A percentile compares a stretch with the other conserved stretches of the same genome.
phyloP scores from a whole-genome alignment of 2,329 filamentous ascomycete genomes.

The Fusarium sp. region DNA sequence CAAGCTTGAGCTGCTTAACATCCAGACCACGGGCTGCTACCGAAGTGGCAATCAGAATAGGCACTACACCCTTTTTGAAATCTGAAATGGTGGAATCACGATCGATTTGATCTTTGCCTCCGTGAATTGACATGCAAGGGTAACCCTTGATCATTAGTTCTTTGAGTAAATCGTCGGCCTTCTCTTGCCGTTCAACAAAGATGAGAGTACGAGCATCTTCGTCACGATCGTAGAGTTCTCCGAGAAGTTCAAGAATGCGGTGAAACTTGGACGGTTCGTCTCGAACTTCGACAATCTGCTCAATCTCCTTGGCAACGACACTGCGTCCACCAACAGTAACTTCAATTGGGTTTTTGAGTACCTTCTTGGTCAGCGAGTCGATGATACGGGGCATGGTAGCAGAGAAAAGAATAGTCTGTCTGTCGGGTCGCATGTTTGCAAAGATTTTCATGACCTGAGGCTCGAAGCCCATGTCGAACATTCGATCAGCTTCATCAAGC shows the following conservation, averaged over 20 bases:
- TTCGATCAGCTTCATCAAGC: constrained; percentile 95
- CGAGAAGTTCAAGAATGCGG: constrained; percentile 86
- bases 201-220: constrained; percentile 92
- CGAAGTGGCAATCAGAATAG: constrained; percentile 93
- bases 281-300: constrained; percentile 90
- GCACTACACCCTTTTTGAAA: constrained; percentile 91
- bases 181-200: constrained; percentile 93
- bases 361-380: constrained; percentile 90
- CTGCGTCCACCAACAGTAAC: constrained; percentile 91
- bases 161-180: constrained; percentile 82
- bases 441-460: constrained; percentile 98
- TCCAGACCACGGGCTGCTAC: constrained; percentile 95
- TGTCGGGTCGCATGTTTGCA: constrained; percentile 89
- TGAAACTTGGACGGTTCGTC: constrained; percentile 87
- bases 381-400: constrained; percentile 96
- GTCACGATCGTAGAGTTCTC: constrained; percentile 86
- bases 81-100: constrained; percentile 92
- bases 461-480: constrained; percentile 99
- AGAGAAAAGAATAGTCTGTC: constrained; percentile 95
- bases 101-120: constrained; percentile 93
- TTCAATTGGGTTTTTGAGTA: constrained; percentile 85
- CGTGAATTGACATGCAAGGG: constrained; percentile 92
- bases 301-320: constrained; percentile 92
- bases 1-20: constrained; percentile 94
- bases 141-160: constrained; percentile 88